Percentiles rank a stretch among this genome's conserved stretches.
Conservation (phyloP, 2,329 filamentous ascomycete species). For the Ilyonectria destructans region DNA sequence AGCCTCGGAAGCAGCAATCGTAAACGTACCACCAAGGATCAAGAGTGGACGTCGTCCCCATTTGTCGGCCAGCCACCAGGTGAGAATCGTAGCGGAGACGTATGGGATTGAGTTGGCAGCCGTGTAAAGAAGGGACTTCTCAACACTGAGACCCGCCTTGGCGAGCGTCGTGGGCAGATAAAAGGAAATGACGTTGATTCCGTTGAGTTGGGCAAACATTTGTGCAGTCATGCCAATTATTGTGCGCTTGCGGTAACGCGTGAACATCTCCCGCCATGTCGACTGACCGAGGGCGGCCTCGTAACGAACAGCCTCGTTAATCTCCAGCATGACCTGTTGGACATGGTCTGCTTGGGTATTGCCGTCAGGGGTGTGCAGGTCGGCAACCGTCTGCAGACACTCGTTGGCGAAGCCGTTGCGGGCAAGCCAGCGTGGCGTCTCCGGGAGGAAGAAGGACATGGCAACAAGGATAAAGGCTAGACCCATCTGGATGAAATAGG, state of each 20-base stretch:
- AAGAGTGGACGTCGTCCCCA: slow-evolving; percentile 59
- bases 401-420: slow-evolving; percentile 54
- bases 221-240: slow-evolving; percentile 59
- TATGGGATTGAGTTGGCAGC: slow-evolving; percentile 59
- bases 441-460: slow-evolving; percentile 47
- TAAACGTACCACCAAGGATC: slow-evolving; percentile 42
- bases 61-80: slow-evolving; percentile 58
- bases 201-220: slow-evolving; percentile 60
- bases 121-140: slow-evolving; percentile 59
- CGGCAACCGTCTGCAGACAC: slow-evolving; percentile 56
- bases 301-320: slow-evolving; percentile 28
- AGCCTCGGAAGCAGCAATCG: background rate
- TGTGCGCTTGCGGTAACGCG: slow-evolving; percentile 58
- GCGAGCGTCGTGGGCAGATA: slow-evolving; percentile 57
- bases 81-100: slow-evolving; percentile 56
- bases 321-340: slow-evolving; percentile 52
- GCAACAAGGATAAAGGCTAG: slow-evolving; percentile 30
- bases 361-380: slow-evolving; percentile 55
- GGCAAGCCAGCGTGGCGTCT: slow-evolving; percentile 60
- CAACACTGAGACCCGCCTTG: slow-evolving; percentile 54
- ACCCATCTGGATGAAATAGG: slow-evolving; percentile 37
- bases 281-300: slow-evolving; percentile 30
- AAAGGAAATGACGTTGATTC: slow-evolving; percentile 61
- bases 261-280: slow-evolving; percentile 58
- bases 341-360: slow-evolving; percentile 54